Base-by-base conservation (phyloP, 2,329 filamentous ascomycete species). In the Talaromyces sp. region DNA sequence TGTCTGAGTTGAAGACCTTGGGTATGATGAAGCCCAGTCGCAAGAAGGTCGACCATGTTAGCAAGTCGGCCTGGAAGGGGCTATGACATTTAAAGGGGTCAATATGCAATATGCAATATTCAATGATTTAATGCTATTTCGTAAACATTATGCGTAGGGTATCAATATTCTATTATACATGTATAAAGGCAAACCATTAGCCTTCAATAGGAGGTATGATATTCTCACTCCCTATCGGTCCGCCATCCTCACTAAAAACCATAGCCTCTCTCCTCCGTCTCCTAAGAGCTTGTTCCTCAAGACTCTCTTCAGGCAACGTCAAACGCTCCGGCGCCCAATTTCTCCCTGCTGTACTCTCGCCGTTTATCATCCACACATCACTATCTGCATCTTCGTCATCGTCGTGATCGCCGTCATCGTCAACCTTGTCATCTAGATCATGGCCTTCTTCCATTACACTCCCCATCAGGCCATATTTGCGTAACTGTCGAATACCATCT, bases 41-140 rank as follows among this genome's bases (percentile, higher is more conserved):
- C 78, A 97, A 93, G 82, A 97, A 96, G 82, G 87, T 88, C 27
- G 95, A 98, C 75, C 94, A 98, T 78, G 82, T 98, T 70, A 89
- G 92, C 45, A 98, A 97, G 81, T 83, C 93, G 41, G 81, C 83
- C 60, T 91, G 89, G 87, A 93, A 90, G 75, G 95, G 94, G 1
- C 61, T 78, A 45, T 78, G 73, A 61, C 14, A 48, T 48, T 11
- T n/a, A 8, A 16, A 43, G 41, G 16, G 14, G 14, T 41, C 5
- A 48, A 27, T 4, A 48, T 48, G 11, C 19, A 48, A 24, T 14
- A 48, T 48, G 11, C 45, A 48, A 3, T 48, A 27, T 31, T 50
- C 19, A 47, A 47, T 48, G 9, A n/a, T 54, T 3, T 19, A 35
- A 19, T n/a, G 11, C n/a, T 56, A 3, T 37, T 9, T 33, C 52